Conservation (phyloP, 2,329 filamentous ascomycete species). For the Ploettnerulaceae sp. region DNA sequence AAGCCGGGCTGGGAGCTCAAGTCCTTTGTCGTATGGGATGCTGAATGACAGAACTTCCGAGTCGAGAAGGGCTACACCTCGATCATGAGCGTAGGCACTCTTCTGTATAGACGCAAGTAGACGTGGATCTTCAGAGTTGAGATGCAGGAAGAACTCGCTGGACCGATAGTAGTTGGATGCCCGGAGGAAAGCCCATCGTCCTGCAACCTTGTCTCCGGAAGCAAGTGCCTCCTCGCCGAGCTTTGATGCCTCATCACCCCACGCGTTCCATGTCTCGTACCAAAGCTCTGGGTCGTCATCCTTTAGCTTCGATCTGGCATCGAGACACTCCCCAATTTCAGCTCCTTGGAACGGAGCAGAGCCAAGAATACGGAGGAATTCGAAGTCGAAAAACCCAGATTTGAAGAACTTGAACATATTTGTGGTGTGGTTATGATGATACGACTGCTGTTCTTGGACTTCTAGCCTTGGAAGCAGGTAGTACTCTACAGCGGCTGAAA, state of each 20-base stretch:
- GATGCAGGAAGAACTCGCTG: slow-evolving; percentile 33
- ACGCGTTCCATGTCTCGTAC: slow-evolving; percentile 35
- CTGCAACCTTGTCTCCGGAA: slow-evolving; percentile 32
- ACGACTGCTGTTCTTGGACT: background rate
- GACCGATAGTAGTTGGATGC: slow-evolving; percentile 37
- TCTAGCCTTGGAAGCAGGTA: background rate
- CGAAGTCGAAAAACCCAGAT: slow-evolving; percentile 40
- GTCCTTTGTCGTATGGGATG: slow-evolving; percentile 37
- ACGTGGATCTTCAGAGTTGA: slow-evolving; percentile 28
- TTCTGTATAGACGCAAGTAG: slow-evolving; percentile 29
- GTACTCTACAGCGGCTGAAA: background rate
- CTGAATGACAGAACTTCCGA: slow-evolving; percentile 30
- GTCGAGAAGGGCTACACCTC: slow-evolving; percentile 32
- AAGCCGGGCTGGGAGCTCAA: slow-evolving; percentile 35
- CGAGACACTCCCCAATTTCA: slow-evolving; percentile 40
- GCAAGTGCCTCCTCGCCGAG: slow-evolving; percentile 35
- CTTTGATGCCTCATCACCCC: slow-evolving; percentile 33
- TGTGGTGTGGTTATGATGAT: background rate
- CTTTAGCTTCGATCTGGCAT: slow-evolving; percentile 37
- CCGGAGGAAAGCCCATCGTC: slow-evolving; percentile 37
- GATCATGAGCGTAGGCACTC: slow-evolving; percentile 27
- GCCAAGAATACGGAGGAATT: slow-evolving; percentile 39
- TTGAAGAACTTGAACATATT: slow-evolving; percentile 18
- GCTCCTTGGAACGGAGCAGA: slow-evolving; percentile 35
- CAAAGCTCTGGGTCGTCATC: slow-evolving; percentile 38